Conservation (phyloP, 2,329 filamentous ascomycete species). For the Macroventuria anomochaeta region DNA sequence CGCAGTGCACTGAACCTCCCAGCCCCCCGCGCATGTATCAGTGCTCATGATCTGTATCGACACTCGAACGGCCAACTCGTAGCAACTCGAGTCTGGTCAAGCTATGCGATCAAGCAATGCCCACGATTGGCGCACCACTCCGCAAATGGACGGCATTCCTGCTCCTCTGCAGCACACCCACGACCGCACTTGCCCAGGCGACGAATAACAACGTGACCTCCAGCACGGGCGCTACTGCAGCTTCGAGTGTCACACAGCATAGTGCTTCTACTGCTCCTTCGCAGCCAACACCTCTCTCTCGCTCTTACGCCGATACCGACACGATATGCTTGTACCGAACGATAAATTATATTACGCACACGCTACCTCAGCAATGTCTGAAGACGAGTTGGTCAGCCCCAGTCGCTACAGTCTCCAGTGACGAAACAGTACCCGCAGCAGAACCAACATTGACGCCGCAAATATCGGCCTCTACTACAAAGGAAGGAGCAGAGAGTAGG, state of each 20-base stretch:
- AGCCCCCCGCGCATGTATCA: conserved; percentile 10
- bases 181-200: conserved; percentile 34
- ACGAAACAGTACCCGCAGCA: conserved; percentile 20
- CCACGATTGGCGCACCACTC: conserved; percentile 47
- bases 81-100: conserved; percentile 35
- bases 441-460: conserved; percentile 20
- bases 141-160: conserved; percentile 46
- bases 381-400: conserved; percentile 63
- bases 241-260: conserved; percentile 30
- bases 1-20: conserved; percentile 19
- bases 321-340: conserved; percentile 62
- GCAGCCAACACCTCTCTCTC: conserved; percentile 15
- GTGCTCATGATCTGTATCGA: conserved; percentile 9
- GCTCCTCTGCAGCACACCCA: conserved; percentile 42
- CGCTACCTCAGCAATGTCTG: conserved; percentile 76
- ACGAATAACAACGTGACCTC: conserved; percentile 42
- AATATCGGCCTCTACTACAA: not conserved
- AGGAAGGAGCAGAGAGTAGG: conserved; percentile 15
- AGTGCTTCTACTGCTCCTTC: conserved; percentile 22
- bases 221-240: conserved; percentile 33
- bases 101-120: conserved; percentile 50
- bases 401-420: conserved; percentile 20
- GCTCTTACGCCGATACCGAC: conserved; percentile 40
- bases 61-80: conserved; percentile 27
- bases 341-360: conserved; percentile 83